These are phyloP conservation scores for Nymphaea thermarum DNA, from an alignment of 164 flowering plant species.

Conservation along the genomic window DNA sequence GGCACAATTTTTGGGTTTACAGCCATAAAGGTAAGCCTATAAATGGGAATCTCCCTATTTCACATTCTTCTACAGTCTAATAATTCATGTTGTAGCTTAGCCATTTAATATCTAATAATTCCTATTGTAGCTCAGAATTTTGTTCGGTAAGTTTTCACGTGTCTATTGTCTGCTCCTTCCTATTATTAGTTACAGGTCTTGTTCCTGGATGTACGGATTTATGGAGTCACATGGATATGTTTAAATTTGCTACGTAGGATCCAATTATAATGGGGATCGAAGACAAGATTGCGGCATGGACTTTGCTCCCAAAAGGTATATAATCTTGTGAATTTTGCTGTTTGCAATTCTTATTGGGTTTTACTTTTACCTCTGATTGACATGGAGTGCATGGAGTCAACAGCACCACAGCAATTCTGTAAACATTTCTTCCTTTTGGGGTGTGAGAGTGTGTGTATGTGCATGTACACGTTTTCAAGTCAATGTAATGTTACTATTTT, in stretches of 20 bases:
- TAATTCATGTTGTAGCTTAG: no score
- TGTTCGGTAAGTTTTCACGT: neutral
- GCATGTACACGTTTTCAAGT: neutral
- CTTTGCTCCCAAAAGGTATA: constrained; percentile 90
- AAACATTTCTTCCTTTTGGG: neutral
- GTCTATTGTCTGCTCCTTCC: neutral
- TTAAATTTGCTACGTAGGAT: constrained; percentile 37
- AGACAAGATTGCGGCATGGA: constrained; percentile 84
- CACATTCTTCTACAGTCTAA: no score
- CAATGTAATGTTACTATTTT: neutral
- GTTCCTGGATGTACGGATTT: neutral
- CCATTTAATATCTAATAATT: neutral
- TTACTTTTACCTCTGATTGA: neutral
- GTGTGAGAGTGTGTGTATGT: neutral
- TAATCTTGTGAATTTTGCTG: neutral
- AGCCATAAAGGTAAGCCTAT: no score
- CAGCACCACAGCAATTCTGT: neutral
- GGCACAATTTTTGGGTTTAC: no score
- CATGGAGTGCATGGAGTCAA: neutral
- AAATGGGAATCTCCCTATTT: no score
- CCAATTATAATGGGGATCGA: constrained; percentile 73
- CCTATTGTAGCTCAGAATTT: neutral
- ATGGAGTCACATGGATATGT: neutral
- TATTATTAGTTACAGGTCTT: neutral
- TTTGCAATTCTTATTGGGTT: neutral